Base-by-base conservation (phyloP, 2,329 filamentous ascomycete species). In the Esteya vermicola region DNA sequence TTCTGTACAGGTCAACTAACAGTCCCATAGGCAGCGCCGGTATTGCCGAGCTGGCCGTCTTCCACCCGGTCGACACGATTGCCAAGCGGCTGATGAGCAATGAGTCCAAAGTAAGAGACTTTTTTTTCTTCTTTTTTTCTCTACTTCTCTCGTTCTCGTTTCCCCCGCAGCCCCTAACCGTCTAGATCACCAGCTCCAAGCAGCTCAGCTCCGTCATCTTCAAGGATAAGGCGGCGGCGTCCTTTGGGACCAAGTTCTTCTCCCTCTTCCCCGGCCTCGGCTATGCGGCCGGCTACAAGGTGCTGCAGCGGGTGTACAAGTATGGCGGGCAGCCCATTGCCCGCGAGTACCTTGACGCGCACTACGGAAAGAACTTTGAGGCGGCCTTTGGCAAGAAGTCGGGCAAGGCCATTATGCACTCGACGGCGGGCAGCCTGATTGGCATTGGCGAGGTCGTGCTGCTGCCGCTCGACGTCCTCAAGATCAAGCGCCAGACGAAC, bases 1-100 rank as follows among this genome's bases (percentile, higher is more conserved):
- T 12, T 18, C 4, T 6, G n/a, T 5, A 18, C n/a, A 23, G 16
- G 18, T 38, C n/a, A n/a, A 39, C 49, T 54, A 40, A 52, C 45
- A 21, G 18, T 28, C 52, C n/a, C n/a, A n/a, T n/a, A 95, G 88
- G 88, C 56, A 85, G 79, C 56, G 86, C 88, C 56, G 88, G 88
- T 68, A 89, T 95, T 60, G 81, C 88, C 53, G 89, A 95, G 65
- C 70, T 95, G 55, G 77, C 85, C 55, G 77, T 95, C 60, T 95
- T 95, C 70, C 85, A 93, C 59, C 85, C 85, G 48, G 85, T 98
- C 60, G 91, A 98, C 65, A 98, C 91, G 38, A 95, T 93, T 54
- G 89, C 91, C 48, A 98, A 98, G 72, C 85, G 91, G 51, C 76
- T 98, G 63, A 98, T 98, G 91, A 95, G 86, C 76, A 95, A 98